phyloP scores from a whole-genome alignment of 2,329 filamentous ascomycete genomes.

The Pyricularia pennisetigena region DNA sequence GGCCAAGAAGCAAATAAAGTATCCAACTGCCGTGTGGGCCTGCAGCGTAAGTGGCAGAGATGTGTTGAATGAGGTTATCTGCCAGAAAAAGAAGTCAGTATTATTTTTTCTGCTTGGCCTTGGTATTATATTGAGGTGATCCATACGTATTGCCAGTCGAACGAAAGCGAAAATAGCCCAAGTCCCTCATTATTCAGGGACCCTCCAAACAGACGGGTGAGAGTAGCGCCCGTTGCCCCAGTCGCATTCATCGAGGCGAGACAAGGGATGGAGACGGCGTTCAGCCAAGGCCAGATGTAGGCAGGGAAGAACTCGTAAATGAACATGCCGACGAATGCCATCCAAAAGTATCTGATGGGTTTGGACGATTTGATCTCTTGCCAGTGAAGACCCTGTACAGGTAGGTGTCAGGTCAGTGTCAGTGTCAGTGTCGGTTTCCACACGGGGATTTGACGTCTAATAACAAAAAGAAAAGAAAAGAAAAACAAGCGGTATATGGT shows the following conservation, averaged over 20 bases:
- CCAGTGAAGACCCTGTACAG: background rate
- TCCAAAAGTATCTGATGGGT: background rate
- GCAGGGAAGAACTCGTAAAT: slow-evolving; percentile 42
- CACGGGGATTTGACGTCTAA: no score
- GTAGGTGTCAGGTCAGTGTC: no score
- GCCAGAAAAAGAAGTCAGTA: slow-evolving; percentile 3
- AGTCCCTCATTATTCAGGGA: background rate
- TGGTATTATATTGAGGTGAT: background rate
- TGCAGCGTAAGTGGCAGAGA: slow-evolving; percentile 43
- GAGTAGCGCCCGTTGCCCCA: background rate
- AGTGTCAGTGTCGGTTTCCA: no score
- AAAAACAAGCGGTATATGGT: no score
- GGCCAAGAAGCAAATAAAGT: slow-evolving; percentile 34
- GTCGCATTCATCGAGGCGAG: slow-evolving; percentile 41
- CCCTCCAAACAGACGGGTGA: background rate
- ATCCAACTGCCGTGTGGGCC: slow-evolving; percentile 32
- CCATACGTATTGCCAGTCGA: background rate
- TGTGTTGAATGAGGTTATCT: slow-evolving; percentile 44
- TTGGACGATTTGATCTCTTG: background rate
- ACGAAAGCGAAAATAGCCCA: background rate
- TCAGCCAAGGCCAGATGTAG: slow-evolving; percentile 46
- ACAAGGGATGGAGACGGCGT: slow-evolving; percentile 43
- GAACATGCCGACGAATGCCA: slow-evolving; percentile 31
- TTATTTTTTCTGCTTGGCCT: background rate
- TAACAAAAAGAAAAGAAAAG: background rate